phyloP scores from a whole-genome alignment of 352 stramenopile genomes.

The Phytopythium montanum region DNA sequence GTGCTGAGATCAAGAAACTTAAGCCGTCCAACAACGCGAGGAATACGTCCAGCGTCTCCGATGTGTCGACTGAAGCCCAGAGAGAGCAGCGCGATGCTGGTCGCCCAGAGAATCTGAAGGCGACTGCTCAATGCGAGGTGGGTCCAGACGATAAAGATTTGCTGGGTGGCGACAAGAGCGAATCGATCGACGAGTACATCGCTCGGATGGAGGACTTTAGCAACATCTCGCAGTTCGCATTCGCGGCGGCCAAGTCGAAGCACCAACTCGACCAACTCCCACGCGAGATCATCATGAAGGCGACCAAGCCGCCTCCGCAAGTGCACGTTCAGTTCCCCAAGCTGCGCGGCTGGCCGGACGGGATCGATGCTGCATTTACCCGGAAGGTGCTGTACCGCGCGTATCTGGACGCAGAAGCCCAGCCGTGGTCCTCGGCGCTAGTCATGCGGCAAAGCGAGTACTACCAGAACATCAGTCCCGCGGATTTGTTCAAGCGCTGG shows the following conservation, averaged over 20 bases:
- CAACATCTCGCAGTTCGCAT: constrained; percentile 1
- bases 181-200: constrained; percentile 20
- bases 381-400: constrained; percentile 16
- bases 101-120: neutral
- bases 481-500: constrained; percentile 18
- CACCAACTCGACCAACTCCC: constrained; percentile 3
- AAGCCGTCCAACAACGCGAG: neutral
- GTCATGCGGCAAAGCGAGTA: constrained; percentile 12
- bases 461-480: neutral
- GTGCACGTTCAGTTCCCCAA: constrained; percentile 19
- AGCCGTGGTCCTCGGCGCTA: constrained; percentile 13
- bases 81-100: constrained; percentile 1
- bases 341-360: constrained; percentile 18
- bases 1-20: constrained; percentile 6
- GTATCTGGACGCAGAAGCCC: constrained; percentile 13
- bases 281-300: constrained; percentile 14
- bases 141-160: neutral
- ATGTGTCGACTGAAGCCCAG: constrained; percentile 5
- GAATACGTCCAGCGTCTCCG: neutral
- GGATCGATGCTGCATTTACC: constrained; percentile 14
- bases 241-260: neutral
- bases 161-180: neutral
- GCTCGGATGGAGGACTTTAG: constrained; percentile 14
- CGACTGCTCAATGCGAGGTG: neutral
- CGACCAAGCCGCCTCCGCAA: constrained; percentile 7